Conservation (phyloP, 257 asterid species). For the Ballota nigra region DNA sequence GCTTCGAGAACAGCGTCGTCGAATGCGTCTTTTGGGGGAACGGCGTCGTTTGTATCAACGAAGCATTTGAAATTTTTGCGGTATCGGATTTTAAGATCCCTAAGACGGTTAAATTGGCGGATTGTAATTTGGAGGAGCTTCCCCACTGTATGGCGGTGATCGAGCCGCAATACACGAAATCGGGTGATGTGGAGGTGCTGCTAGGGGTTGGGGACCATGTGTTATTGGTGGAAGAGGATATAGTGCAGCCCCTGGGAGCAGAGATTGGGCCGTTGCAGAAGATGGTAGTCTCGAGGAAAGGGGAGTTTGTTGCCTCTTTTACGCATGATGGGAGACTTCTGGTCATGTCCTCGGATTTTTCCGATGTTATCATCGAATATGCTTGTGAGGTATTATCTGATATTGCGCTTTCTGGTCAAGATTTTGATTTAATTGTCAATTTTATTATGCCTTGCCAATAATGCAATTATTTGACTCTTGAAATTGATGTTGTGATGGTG, state of each 20-base stretch:
- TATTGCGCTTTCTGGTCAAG: conserved; percentile 14
- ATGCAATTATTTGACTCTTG: background rate
- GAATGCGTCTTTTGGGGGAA: conserved; percentile 94
- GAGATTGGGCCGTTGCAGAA: conserved; percentile 87
- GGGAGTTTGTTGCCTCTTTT: conserved; percentile 75
- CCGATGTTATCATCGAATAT: conserved; percentile 64
- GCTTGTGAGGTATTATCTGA: conserved; percentile 71
- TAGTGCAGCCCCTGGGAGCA: conserved; percentile 65
- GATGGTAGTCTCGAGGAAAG: conserved; percentile 86
- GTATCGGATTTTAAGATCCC: conserved; percentile 74
- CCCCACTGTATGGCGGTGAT: conserved; percentile 93
- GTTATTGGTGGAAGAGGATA: conserved; percentile 84
- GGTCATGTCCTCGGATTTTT: conserved; percentile 72
- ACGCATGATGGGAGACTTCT: conserved; percentile 93
- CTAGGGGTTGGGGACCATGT: conserved; percentile 79
- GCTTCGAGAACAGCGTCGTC: conserved; percentile 65
- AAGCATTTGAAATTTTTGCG: conserved; percentile 74
- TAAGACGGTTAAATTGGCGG: conserved; percentile 63
- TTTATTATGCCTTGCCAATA: background rate
- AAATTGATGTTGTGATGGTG: background rate
- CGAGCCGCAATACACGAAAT: conserved; percentile 88
- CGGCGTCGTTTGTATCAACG: conserved; percentile 82
- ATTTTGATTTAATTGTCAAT: conserved; percentile 4
- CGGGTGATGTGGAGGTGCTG: conserved; percentile 95
- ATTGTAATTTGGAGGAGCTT: conserved; percentile 71